Conservation (phyloP, 1,139 yeast genomes). For the Candida smagusa region DNA sequence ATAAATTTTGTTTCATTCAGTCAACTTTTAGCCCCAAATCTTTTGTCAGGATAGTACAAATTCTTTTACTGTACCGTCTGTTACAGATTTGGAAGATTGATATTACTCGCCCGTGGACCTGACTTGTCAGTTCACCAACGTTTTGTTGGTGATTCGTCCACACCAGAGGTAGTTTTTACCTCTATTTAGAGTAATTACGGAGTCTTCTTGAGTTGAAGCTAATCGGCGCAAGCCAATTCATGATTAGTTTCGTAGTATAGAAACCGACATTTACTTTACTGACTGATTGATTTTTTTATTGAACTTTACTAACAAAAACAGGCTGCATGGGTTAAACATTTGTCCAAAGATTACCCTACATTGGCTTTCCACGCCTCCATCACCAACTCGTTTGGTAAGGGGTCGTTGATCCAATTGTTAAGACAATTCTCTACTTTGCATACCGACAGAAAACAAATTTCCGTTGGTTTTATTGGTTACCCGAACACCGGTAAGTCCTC, state of each 20-base stretch:
- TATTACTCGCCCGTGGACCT: conserved; percentile 51
- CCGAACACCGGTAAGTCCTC: conserved; percentile 98
- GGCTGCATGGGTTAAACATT: conserved; percentile 99
- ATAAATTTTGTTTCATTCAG: conserved; percentile 13
- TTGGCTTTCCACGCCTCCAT: conserved; percentile 97
- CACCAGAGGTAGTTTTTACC: conserved; percentile 43
- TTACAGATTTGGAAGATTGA: conserved; percentile 94
- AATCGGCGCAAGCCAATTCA: conserved; percentile 19
- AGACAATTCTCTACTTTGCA: conserved; percentile 92
- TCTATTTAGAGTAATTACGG: conserved; percentile 32
- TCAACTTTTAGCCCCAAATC: conserved; percentile 41
- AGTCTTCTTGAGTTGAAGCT: conserved; percentile 68
- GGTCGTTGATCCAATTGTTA: conserved; percentile 86
- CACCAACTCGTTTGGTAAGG: conserved; percentile 96
- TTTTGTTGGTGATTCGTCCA: conserved; percentile 48
- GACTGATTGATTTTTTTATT: background rate
- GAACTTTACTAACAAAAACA: conserved; percentile 49
- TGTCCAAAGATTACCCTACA: conserved; percentile 90
- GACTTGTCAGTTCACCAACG: conserved; percentile 26
- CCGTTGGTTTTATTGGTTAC: conserved; percentile 95
- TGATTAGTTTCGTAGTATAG: conserved; percentile 67
- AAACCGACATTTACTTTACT: conserved; percentile 48
- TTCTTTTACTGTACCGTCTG: conserved; percentile 60
- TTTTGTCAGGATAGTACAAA: conserved; percentile 67
- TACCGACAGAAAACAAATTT: conserved; percentile 90